Percentiles rank a stretch among this genome's conserved stretches.
These are phyloP conservation scores for Suaeda aralocaspica DNA, from an alignment of 148 eudicot genomes.

Conservation along the genomic window DNA sequence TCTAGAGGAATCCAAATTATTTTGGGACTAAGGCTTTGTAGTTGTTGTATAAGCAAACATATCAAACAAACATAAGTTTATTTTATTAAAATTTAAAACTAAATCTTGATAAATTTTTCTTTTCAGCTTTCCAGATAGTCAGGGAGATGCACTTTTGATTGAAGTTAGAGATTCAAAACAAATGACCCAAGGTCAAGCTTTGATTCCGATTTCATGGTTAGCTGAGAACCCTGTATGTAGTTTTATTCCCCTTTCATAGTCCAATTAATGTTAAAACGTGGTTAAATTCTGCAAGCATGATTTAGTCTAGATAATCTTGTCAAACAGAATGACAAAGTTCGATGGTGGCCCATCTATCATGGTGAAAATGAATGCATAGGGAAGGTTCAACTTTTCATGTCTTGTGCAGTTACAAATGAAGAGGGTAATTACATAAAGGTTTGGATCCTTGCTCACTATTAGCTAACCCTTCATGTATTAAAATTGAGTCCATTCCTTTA, in stretches of 20 bases:
- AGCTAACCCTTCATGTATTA: neutral
- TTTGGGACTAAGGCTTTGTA: too few relatives aligned
- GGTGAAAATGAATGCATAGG: constrained; percentile 75
- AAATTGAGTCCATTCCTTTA: neutral
- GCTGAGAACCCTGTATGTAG: constrained; percentile 60
- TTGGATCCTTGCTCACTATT: constrained; percentile 5
- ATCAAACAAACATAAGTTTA: neutral
- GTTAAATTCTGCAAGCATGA: neutral
- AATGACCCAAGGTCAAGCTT: constrained; percentile 59
- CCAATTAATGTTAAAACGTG: neutral
- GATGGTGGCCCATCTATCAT: constrained; percentile 80
- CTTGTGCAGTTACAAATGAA: constrained; percentile 49
- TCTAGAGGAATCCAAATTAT: too few relatives aligned
- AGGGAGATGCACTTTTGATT: constrained; percentile 64
- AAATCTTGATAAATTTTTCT: constrained; percentile 3
- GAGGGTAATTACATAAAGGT: constrained; percentile 70
- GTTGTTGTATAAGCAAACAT: neutral
- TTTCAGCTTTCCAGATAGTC: constrained; percentile 78
- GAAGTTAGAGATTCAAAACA: constrained; percentile 62
- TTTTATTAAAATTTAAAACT: neutral
- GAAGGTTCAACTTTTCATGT: constrained; percentile 61
- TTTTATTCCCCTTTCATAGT: constrained; percentile 4
- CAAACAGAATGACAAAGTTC: constrained; percentile 54
- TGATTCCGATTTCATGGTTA: constrained; percentile 58
- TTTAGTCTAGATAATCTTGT: constrained; percentile 1